Evolutionary conservation across 768 basidiomycete genomes (phyloP).

Genomic region (Boletus rubescentipes): DNA sequence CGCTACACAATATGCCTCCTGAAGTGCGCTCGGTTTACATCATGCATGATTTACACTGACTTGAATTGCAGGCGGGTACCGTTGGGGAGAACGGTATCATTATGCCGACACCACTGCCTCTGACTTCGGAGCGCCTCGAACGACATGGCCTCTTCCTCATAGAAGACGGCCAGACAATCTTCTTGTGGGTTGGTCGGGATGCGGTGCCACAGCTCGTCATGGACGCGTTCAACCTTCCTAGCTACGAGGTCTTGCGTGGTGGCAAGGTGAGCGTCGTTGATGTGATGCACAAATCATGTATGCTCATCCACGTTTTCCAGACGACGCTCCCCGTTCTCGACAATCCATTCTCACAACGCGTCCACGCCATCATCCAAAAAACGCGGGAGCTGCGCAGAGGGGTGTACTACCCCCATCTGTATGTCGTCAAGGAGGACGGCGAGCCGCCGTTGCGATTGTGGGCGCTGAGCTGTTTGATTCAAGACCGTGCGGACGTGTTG

Average conservation of each 20-base stretch:
- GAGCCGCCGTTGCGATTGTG: slow-evolving; percentile 92
- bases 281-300: neutral
- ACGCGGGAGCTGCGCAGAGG: slow-evolving; percentile 92
- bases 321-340: slow-evolving; percentile 87
- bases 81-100: slow-evolving; percentile 88
- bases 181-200: slow-evolving; percentile 98
- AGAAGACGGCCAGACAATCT: slow-evolving; percentile 96
- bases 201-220: slow-evolving; percentile 92
- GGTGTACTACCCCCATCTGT: slow-evolving; percentile 90
- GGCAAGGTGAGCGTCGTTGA: slow-evolving; percentile 67
- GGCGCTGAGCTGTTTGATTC: slow-evolving; percentile 92
- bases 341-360: slow-evolving; percentile 92
- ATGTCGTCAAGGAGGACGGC: slow-evolving; percentile 97
- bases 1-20: slow-evolving; percentile 92
- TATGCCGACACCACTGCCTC: slow-evolving; percentile 82
- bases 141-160: slow-evolving; percentile 95
- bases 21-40: slow-evolving; percentile 53
- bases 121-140: slow-evolving; percentile 94
- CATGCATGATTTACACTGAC: neutral
- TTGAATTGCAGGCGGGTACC: slow-evolving; percentile 68
- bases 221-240: slow-evolving; percentile 92
- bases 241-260: slow-evolving; percentile 84
- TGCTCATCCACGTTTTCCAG: slow-evolving; percentile 38
- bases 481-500: slow-evolving; percentile 92
- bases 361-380: slow-evolving; percentile 93